Evolutionary conservation across 768 basidiomycete species (phyloP).

Genomic region (Leccinum truebloodii): DNA sequence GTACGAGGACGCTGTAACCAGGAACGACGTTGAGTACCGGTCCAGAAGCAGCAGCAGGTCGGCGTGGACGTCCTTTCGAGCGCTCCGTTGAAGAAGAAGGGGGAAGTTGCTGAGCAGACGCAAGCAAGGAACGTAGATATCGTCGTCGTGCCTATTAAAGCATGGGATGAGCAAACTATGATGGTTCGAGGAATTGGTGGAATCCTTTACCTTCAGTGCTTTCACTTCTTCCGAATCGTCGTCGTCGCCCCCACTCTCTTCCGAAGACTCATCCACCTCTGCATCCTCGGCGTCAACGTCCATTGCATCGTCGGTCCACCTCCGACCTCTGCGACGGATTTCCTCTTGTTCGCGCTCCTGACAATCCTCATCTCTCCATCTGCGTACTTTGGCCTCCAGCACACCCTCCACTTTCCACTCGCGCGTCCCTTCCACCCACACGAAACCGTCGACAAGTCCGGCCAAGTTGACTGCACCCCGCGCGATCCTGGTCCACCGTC

Average conservation of each 20-base stretch:
- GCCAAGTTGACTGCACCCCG: slow-evolving; percentile 71
- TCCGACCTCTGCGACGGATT: slow-evolving; percentile 55
- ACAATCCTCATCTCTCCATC: slow-evolving; percentile 71
- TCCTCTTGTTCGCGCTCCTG: slow-evolving; percentile 71
- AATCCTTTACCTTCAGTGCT: slow-evolving; percentile 68
- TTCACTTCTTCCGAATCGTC: slow-evolving; percentile 72
- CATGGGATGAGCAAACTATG: slow-evolving; percentile 7
- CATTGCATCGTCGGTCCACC: slow-evolving; percentile 70
- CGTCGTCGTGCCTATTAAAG: slow-evolving; percentile 63
- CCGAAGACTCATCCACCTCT: slow-evolving; percentile 46
- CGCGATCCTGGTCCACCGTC: slow-evolving; percentile 75
- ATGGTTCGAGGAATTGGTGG: neutral
- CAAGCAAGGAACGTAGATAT: slow-evolving; percentile 70
- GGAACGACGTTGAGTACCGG: slow-evolving; percentile 60
- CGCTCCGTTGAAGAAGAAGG: slow-evolving; percentile 30
- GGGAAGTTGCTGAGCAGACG: slow-evolving; percentile 38
- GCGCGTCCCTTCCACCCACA: slow-evolving; percentile 58
- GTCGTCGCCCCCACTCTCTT: slow-evolving; percentile 55
- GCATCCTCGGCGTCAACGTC: slow-evolving; percentile 64
- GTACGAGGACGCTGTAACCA: slow-evolving; percentile 87
- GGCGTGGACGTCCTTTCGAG: slow-evolving; percentile 29
- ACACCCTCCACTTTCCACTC: slow-evolving; percentile 65
- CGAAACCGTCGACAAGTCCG: slow-evolving; percentile 73
- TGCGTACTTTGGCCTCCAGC: slow-evolving; percentile 65
- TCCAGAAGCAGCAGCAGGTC: slow-evolving; percentile 33